These are phyloP conservation scores for Oryza rufipogon DNA, from an alignment of 176 grass and related monocot genomes.

Conservation along the genomic window DNA sequence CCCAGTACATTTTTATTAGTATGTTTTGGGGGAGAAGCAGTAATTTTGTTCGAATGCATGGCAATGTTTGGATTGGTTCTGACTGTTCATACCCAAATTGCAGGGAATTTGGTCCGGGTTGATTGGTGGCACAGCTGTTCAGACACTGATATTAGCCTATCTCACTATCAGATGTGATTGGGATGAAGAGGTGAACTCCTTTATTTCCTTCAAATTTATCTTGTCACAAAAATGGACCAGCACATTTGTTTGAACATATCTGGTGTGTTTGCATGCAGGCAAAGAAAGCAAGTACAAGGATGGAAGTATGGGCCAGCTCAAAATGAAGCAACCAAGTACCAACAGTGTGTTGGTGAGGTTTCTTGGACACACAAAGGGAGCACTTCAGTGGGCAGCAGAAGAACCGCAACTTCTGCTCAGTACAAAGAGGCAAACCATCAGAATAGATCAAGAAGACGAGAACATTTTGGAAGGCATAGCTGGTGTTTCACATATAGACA, in stretches of 20 bases:
- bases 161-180: slow-evolving; percentile 58
- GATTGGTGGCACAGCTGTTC: slow-evolving; percentile 58
- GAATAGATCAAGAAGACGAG: not conserved
- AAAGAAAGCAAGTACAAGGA: slow-evolving; percentile 26
- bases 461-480: not conserved
- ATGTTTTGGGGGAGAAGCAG: not conserved
- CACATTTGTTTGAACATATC: not conserved
- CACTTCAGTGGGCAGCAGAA: not conserved
- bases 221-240: not conserved
- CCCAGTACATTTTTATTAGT: not conserved
- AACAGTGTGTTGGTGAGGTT: not conserved
- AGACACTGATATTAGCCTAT: slow-evolving; percentile 49
- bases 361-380: not conserved
- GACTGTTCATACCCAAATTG: slow-evolving; percentile 4
- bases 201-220: not conserved
- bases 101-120: slow-evolving; percentile 73
- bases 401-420: not conserved
- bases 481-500: not conserved
- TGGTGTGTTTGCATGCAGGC: slow-evolving; percentile 34
- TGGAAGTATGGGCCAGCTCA: slow-evolving; percentile 45
- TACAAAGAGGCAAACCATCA: not conserved
- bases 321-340: slow-evolving; percentile 28
- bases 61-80: not conserved
- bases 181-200: slow-evolving; percentile 56
- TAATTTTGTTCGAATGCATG: not conserved